Percentiles rank a stretch among this genome's conserved stretches.
phyloP scores from a whole-genome alignment of 495 filamentous ascomycete genomes.

The Parathielavia appendiculata region DNA sequence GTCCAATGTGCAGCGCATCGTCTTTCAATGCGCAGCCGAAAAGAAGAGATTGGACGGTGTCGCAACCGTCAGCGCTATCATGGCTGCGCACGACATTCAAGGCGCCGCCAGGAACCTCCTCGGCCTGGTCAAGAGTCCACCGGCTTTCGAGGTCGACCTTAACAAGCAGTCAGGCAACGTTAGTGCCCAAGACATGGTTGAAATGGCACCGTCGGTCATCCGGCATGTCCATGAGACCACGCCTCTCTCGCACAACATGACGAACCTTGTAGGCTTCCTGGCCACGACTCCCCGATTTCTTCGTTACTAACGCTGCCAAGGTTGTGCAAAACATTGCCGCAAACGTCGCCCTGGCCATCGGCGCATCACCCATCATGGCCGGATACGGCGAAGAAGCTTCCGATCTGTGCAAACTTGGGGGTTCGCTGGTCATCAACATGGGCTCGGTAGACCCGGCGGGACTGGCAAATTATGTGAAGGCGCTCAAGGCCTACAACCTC shows the following conservation, averaged over 20 bases:
- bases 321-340: slow-evolving; percentile 92
- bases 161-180: slow-evolving; percentile 50
- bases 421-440: slow-evolving; percentile 87
- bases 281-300: background rate
- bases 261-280: slow-evolving; percentile 54
- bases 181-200: slow-evolving; percentile 48
- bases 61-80: slow-evolving; percentile 85
- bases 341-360: slow-evolving; percentile 78
- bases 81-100: slow-evolving; percentile 62
- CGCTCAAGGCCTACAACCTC: slow-evolving; percentile 69
- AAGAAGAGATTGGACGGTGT: slow-evolving; percentile 65
- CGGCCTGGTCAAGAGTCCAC: slow-evolving; percentile 40
- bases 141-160: slow-evolving; percentile 53
- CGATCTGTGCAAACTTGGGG: slow-evolving; percentile 63
- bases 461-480: slow-evolving; percentile 56
- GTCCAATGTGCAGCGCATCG: slow-evolving; percentile 65
- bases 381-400: slow-evolving; percentile 76
- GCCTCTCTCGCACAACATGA: slow-evolving; percentile 94
- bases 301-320: slow-evolving; percentile 7
- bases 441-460: slow-evolving; percentile 75
- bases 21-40: slow-evolving; percentile 55
- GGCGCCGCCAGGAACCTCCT: slow-evolving; percentile 54
- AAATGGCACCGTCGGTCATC: slow-evolving; percentile 53
- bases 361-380: slow-evolving; percentile 91
- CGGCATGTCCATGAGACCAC: slow-evolving; percentile 52